phyloP scores from a whole-genome alignment of 306 rosid species.

The Cucumis cinereus region DNA sequence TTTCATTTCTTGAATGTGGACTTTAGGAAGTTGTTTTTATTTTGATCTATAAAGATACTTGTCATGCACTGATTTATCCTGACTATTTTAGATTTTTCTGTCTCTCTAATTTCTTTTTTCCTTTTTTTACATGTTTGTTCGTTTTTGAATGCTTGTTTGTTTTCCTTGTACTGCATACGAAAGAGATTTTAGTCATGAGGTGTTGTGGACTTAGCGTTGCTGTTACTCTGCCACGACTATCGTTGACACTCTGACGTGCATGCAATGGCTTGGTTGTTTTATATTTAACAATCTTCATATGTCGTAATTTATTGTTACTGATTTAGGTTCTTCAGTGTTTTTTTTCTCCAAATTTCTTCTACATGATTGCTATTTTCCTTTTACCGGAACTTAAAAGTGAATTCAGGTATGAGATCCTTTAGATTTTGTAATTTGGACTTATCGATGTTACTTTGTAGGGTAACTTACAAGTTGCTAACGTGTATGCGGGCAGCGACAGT shows the following conservation, averaged over 20 bases:
- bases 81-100: neutral
- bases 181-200: neutral
- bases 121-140: neutral
- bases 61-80: neutral
- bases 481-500: constrained; percentile 66
- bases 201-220: neutral
- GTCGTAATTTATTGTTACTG: neutral
- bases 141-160: neutral
- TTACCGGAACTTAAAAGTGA: neutral
- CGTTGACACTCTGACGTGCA: neutral
- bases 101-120: neutral
- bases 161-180: neutral
- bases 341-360: neutral
- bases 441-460: constrained; percentile 33
- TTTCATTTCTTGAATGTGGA: neutral
- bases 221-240: neutral
- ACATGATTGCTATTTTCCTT: neutral
- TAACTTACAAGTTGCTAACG: constrained; percentile 73
- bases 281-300: neutral
- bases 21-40: neutral
- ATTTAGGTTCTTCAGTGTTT: neutral
- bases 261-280: neutral
- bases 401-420: neutral
- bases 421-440: neutral
- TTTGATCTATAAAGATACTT: neutral